Conservation (phyloP, 495 filamentous ascomycete genomes). For the Hypoxylon crocopeplum region DNA sequence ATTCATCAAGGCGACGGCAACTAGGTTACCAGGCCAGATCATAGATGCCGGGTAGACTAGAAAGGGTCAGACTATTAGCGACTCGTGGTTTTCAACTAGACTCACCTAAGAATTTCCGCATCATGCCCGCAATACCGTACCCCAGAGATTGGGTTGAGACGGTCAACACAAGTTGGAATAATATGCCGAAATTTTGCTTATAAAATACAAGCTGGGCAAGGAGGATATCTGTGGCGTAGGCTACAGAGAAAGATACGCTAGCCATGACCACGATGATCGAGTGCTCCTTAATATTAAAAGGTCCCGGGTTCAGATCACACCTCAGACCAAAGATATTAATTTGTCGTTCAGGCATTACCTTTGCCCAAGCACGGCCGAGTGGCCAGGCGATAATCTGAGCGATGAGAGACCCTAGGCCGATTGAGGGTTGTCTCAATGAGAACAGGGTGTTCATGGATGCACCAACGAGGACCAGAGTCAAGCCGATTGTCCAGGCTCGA, state of each 20-base stretch:
- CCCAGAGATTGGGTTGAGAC: conserved; percentile 77
- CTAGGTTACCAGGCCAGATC: conserved; percentile 76
- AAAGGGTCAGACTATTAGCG: conserved; percentile 7
- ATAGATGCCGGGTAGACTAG: conserved; percentile 69
- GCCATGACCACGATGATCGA: conserved; percentile 80
- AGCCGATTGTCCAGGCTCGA: conserved; percentile 75
- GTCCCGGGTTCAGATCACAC: conserved; percentile 70
- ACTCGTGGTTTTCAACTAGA: neutral
- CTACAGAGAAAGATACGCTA: conserved; percentile 64
- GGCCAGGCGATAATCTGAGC: conserved; percentile 77
- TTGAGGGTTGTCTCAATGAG: conserved; percentile 69
- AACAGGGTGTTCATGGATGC: conserved; percentile 75
- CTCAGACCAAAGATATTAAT: conserved; percentile 62
- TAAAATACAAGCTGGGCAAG: conserved; percentile 72
- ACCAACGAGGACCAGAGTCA: conserved; percentile 69
- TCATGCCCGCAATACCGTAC: conserved; percentile 75
- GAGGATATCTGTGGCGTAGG: conserved; percentile 73
- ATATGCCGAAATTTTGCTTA: conserved; percentile 68
- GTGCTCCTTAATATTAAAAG: conserved; percentile 81
- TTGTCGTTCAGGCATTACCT: conserved; percentile 56
- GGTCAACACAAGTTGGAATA: conserved; percentile 71
- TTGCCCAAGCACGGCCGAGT: conserved; percentile 63
- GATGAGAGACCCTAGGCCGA: conserved; percentile 70
- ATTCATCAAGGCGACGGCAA: conserved; percentile 69
- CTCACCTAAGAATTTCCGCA: conserved; percentile 55